A percentile compares a stretch with the other conserved stretches of the same genome.
phyloP scores from a whole-genome alignment of 2,329 filamentous ascomycete genomes.

The Aureobasidium musti region DNA sequence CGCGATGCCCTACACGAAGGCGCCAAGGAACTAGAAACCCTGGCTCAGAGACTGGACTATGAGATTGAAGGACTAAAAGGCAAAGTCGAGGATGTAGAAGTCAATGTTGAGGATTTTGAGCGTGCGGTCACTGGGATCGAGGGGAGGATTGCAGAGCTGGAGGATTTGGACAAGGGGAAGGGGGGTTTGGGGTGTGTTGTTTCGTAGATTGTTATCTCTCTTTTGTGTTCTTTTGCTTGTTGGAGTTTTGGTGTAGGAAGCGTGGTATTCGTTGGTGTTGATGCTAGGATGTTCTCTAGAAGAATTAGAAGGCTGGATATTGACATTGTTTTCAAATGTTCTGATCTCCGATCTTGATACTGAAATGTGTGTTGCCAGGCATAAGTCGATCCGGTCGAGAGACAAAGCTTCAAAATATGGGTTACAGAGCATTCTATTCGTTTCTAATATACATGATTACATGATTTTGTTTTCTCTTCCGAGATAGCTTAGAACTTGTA shows the following conservation, averaged over 20 bases:
- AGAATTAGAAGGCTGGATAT: background rate
- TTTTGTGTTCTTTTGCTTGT: background rate
- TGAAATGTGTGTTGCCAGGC: background rate
- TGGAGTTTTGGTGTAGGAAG: background rate
- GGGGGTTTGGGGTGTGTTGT: conserved; percentile 36
- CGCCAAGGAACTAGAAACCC: conserved; percentile 74
- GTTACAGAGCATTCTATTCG: conserved; percentile 8
- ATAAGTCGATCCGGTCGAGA: background rate
- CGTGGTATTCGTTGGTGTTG: background rate
- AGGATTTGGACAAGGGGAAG: conserved; percentile 54
- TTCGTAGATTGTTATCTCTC: conserved; percentile 15
- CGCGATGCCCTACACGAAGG: conserved; percentile 67
- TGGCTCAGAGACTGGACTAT: conserved; percentile 86
- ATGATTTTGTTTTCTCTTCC: background rate
- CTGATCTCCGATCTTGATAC: no score
- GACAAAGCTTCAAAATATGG: no score
- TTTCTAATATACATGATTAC: conserved; percentile 22
- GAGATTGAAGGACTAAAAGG: conserved; percentile 78
- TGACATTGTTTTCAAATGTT: no score
- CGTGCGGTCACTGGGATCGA: conserved; percentile 63
- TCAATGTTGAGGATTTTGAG: conserved; percentile 77
- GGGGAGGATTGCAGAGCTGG: conserved; percentile 51
- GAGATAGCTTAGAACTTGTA: conserved; percentile 75
- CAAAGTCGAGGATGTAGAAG: conserved; percentile 84
- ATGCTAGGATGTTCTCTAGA: background rate